Percentiles rank a stretch among this genome's conserved stretches.
Conservation (phyloP, 139 green algal species). For the Diplosphaera chodatii region DNA sequence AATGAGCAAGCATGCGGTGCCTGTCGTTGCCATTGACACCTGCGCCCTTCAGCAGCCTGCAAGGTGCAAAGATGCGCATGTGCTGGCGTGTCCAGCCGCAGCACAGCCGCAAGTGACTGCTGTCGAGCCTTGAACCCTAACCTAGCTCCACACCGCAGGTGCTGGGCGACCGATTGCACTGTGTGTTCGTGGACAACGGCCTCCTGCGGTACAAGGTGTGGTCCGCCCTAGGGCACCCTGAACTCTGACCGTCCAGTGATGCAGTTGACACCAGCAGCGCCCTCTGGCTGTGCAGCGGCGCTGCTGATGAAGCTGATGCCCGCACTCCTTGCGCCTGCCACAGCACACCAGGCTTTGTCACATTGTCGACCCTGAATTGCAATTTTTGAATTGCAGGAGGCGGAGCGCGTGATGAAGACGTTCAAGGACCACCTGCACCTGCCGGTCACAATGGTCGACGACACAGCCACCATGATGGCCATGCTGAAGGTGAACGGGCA, state of each 20-base stretch:
- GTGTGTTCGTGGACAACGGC: conserved; percentile 99
- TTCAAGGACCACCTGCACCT: conserved; percentile 96
- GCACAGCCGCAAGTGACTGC: too few relatives aligned
- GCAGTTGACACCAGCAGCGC: background rate
- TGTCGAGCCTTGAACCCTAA: too few relatives aligned
- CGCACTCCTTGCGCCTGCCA: too few relatives aligned
- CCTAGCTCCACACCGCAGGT: conserved; percentile 12
- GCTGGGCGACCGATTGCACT: conserved; percentile 95
- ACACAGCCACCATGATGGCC: conserved; percentile 46
- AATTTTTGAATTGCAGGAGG: conserved; percentile 56
- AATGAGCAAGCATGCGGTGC: too few relatives aligned
- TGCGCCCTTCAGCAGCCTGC: too few relatives aligned
- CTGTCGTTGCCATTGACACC: too few relatives aligned
- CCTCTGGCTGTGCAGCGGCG: background rate
- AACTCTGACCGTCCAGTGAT: background rate
- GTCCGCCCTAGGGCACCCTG: background rate
- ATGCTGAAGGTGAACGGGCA: conserved; percentile 33
- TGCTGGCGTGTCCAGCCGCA: too few relatives aligned
- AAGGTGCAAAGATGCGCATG: too few relatives aligned
- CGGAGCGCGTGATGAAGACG: conserved; percentile 89
- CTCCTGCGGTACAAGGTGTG: conserved; percentile 76
- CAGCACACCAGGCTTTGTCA: too few relatives aligned
- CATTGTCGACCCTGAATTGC: too few relatives aligned
- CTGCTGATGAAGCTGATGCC: too few relatives aligned
- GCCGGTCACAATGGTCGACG: conserved; percentile 90